Evolutionary conservation across 257 asterid genomes (phyloP).

Genomic region (Ehretia macrophylla): DNA sequence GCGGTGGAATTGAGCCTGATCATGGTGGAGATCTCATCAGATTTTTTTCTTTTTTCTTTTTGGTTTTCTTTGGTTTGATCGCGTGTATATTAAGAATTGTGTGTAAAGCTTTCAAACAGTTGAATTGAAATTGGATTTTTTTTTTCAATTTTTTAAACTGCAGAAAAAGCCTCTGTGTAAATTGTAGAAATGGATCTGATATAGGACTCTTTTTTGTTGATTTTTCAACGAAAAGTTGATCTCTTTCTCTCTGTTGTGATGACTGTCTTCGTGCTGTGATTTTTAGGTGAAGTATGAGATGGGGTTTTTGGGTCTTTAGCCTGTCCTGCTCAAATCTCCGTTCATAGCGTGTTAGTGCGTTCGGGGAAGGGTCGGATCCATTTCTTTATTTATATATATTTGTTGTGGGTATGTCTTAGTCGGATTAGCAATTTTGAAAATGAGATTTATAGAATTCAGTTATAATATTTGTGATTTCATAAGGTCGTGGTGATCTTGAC

Average conservation of each 20-base stretch:
- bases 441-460: background rate
- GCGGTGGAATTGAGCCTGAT: background rate
- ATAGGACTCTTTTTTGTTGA: background rate
- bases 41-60: background rate
- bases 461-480: background rate
- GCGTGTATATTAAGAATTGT: background rate
- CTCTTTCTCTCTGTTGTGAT: background rate
- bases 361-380: no score
- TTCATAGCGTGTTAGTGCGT: no score
- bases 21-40: background rate
- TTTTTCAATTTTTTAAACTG: background rate
- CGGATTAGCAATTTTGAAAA: background rate
- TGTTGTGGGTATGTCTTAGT: no score
- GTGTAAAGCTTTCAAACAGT: background rate
- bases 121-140: background rate
- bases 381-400: no score
- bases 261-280: background rate
- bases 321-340: no score
- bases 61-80: background rate
- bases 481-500: constrained; percentile 2
- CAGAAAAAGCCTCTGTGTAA: background rate
- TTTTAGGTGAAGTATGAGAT: background rate
- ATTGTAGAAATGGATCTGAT: background rate
- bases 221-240: background rate
- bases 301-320: background rate